Percentiles rank a stretch among this genome's conserved stretches.
Conservation (phyloP, 2,329 filamentous ascomycete genomes). For the Pseudocercospora vitis region DNA sequence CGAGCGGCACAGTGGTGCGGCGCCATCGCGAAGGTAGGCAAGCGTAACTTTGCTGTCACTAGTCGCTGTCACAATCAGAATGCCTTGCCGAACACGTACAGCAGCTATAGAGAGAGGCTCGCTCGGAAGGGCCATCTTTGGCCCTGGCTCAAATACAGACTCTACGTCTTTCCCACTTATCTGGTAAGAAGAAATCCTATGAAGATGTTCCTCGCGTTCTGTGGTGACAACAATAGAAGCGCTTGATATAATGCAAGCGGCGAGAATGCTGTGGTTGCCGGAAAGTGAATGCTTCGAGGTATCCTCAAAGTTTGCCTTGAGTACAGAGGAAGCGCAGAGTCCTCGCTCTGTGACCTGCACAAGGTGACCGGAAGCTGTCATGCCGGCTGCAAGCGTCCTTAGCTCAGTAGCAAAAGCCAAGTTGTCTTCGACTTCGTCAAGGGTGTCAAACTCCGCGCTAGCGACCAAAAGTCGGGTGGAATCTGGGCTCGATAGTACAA, state of each 20-base stretch:
- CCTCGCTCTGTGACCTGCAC: slow-evolving; percentile 33
- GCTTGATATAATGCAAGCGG: slow-evolving; percentile 27
- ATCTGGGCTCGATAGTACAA: slow-evolving; percentile 40
- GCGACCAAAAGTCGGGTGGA: slow-evolving; percentile 27
- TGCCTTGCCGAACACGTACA: neutral
- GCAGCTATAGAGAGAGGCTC: slow-evolving; percentile 25
- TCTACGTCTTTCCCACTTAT: slow-evolving; percentile 13
- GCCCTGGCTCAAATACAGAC: slow-evolving; percentile 1
- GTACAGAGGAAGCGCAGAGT: slow-evolving; percentile 25
- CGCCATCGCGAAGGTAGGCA: slow-evolving; percentile 9
- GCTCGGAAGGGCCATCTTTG: neutral
- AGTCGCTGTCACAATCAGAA: slow-evolving; percentile 20
- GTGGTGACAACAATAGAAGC: slow-evolving; percentile 23
- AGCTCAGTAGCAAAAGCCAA: slow-evolving; percentile 29
- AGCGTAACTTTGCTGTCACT: slow-evolving; percentile 18
- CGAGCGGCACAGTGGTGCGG: slow-evolving; percentile 6
- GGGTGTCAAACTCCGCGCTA: slow-evolving; percentile 21
- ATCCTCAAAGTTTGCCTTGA: slow-evolving; percentile 34
- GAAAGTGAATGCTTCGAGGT: slow-evolving; percentile 17
- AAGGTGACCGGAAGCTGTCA: slow-evolving; percentile 25
- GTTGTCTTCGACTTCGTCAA: slow-evolving; percentile 20
- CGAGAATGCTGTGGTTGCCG: slow-evolving; percentile 24
- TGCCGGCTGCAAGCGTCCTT: slow-evolving; percentile 31
- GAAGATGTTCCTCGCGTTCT: slow-evolving; percentile 13
- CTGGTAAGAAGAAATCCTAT: slow-evolving; percentile 17